Evolutionary conservation across 495 filamentous ascomycete genomes (phyloP), one percentile per base, ranked within the genome.

Genomic region (Penicillium longicatenatum): DNA sequence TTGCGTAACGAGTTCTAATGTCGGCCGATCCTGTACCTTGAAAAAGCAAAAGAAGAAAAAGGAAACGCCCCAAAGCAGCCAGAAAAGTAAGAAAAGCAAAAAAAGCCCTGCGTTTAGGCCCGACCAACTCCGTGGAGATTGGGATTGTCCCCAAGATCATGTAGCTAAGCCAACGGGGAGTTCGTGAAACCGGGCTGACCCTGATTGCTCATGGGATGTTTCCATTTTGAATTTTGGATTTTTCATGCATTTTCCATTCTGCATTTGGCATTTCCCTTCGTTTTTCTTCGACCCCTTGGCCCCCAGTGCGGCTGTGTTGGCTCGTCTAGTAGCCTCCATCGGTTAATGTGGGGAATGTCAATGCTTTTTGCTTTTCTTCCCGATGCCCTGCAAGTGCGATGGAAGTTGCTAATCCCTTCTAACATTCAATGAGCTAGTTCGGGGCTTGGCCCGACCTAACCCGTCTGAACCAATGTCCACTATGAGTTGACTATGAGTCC

Each of bases 1-100:
- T 58, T 61, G 52, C 55, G 54, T 55, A 58, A 58, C 51, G 52
- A 22, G 35, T 66, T 61, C 45, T 56, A 56, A 59, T 54, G 12
- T 57, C 37, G 59, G 49, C 56, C 41, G 41, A 30, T 46, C 41
- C 41, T 54, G 39, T 46, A 39, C 24, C 33, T 31, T 31, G 45
- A 48, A 48, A 48, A 48, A 48, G 45, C 11, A 48, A 48, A 48
- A 19, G 12, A 46, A 26, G 22, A 21, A 46, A 14, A 46, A 46
- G 4, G 14, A 46, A 46, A 35, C 9, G 31, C 31, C 10, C 10
- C 3, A 35, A 35, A 14, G 12, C 1, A 35, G 31, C 12, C 31
- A 35, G 12, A 35, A 16, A 12, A 24, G 2, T 2, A 29, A 24
- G 30, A 48, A 48, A 48, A 29, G 16, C 45, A 6, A 7, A 21